Base-by-base conservation (phyloP, 768 basidiomycete genomes). In the Xanthoconium stramineum region DNA sequence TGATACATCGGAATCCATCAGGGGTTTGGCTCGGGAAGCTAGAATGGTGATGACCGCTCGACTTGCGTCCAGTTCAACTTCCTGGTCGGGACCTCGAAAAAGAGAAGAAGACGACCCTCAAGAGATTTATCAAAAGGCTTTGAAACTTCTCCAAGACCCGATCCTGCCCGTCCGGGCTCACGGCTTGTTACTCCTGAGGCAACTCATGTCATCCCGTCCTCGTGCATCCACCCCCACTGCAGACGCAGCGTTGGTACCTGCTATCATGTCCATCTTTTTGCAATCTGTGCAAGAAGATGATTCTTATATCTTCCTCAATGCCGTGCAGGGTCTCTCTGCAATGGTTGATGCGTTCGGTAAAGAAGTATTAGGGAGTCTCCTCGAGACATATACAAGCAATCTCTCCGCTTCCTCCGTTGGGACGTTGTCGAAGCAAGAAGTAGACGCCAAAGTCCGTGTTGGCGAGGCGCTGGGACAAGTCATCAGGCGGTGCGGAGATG, bases 151-250 rank as follows among this genome's bases (percentile, higher is more conserved):
- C 12, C 90, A 94, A 71, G 96, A 98, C 69, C 88, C 92, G 1
- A 84, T 96, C 36, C 78, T 98, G 11, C 95, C 96, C 20, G 94
- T 98, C 39, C 87, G 95, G 46, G 96, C 92, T 1, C 94, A 98
- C 67, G 96, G 96, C 7, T 76, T 98, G 3, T 76, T 92, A 37
- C 77, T 94, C 24, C 79, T 98, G 20, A 85, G 89, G 47, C 82
- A 91, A 57, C 82, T 98, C 28, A 84, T 94, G 19, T 75, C 79
- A 24, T 61, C 67, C 62, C 59, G 57, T 65, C 63, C 59, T 52
- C 61, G 36, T 35, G 28, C 49, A 19, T 53, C 63, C 30, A 7
- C 53, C 8, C 54, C 48, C 35, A 58, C 62, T n/a, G 65, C 76
- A 13, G 84, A 89, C 61, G 72, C 76, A 4, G 87, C 89, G 0